A percentile compares a stretch with the other conserved stretches of the same genome.
These are phyloP conservation scores for Limonium bicolor DNA, from an alignment of 148 eudicot species.

Conservation along the genomic window DNA sequence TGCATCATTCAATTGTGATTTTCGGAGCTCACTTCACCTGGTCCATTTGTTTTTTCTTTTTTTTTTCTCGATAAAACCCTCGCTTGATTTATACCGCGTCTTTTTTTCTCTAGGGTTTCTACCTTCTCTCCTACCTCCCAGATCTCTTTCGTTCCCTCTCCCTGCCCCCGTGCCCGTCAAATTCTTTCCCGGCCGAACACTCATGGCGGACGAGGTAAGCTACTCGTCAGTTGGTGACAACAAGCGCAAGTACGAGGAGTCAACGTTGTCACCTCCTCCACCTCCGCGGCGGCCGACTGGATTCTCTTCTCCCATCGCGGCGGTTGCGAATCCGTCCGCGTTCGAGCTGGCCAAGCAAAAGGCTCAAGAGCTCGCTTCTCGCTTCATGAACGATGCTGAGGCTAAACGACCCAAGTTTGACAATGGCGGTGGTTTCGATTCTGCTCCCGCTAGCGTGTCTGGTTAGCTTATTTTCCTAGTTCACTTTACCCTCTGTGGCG, in stretches of 20 bases:
- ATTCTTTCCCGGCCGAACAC: too few relatives aligned
- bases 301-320: slow-evolving; percentile 40
- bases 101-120: slow-evolving; percentile 2
- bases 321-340: slow-evolving; percentile 13
- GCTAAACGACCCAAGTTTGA: slow-evolving; percentile 72
- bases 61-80: too few relatives aligned
- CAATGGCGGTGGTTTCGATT: slow-evolving; percentile 32
- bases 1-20: too few relatives aligned
- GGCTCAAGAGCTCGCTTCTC: slow-evolving; percentile 77
- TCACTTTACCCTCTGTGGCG: too few relatives aligned
- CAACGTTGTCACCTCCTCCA: slow-evolving; percentile 24
- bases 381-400: slow-evolving; percentile 35
- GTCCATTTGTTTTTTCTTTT: too few relatives aligned
- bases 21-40: too few relatives aligned
- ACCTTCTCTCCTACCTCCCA: not conserved
- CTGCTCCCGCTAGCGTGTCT: slow-evolving; percentile 7
- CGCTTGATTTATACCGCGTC: not conserved
- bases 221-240: slow-evolving; percentile 25
- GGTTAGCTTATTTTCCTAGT: slow-evolving; percentile 7
- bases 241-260: slow-evolving; percentile 77
- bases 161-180: not conserved
- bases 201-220: slow-evolving; percentile 67
- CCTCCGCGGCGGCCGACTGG: slow-evolving; percentile 40
- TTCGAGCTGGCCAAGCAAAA: slow-evolving; percentile 48
- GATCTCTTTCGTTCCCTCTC: too few relatives aligned